Base-by-base conservation (phyloP, 192 early-diverging fungal genomes). In the Coemansia sp. region DNA sequence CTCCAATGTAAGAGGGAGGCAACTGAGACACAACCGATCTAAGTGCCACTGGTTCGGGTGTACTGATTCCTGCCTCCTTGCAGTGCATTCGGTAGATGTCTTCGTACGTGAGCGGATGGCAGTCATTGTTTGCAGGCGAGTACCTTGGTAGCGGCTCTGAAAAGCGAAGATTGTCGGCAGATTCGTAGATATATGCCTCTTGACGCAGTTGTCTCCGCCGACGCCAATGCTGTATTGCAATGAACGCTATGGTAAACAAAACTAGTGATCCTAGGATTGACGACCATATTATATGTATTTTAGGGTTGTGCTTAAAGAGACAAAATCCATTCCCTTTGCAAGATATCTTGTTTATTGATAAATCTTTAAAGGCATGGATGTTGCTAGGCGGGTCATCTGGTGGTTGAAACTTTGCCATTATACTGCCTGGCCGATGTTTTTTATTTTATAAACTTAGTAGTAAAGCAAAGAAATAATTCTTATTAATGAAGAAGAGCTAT, bases 101-200 rank as follows among this genome's bases (percentile, higher is more conserved):
- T 12, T 41, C 26, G 41, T 48, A 59, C 41, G n/a, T 65, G 5
- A 32, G 13, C 3, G 63, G 51, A 8, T 47, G 47, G 37, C 57
- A 19, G 16, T 65, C 61, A 15, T 57, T 45, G 45, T 67, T 22
- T 6, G 22, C 43, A n/a, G 76, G 66, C 13, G 71, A 69, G 41
- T 78, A 78, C 32, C 66, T 48, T 18, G 76, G 76, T 32, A 72
- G 58, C 8, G 76, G 76, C 18, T 78, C 76, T 5, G 56, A 66
- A 45, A 39, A 36, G 4, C 71, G 62, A 1, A 18, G 39, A 16
- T 47, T 48, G 5, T 65, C 75, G 3, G 60, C 22, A 8, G 32
- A 18, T 7, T 69, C 58, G 8, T 45, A 48, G 4, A 48, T 32
- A n/a, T 37, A 22, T 10, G 21, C 15, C 8, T 22, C 19, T 26